phyloP scores from a whole-genome alignment of 768 basidiomycete species.

The Lactarius indigo region DNA sequence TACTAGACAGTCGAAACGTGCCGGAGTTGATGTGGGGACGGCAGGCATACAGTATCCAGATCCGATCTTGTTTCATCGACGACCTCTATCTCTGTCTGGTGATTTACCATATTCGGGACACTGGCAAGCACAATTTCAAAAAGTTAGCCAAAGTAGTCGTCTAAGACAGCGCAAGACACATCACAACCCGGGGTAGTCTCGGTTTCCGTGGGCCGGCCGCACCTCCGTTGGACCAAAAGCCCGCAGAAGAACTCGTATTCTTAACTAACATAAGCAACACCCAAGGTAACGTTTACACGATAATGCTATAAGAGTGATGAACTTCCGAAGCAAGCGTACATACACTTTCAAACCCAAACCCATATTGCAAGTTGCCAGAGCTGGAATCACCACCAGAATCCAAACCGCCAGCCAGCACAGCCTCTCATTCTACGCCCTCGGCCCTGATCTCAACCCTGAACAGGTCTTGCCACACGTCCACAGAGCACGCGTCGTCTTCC shows the following conservation, averaged over 20 bases:
- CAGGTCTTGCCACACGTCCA: slow-evolving; percentile 18
- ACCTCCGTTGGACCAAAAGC: too few species aligned
- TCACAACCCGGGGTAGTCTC: too few species aligned
- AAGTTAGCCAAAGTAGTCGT: too few species aligned
- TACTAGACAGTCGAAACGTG: too few species aligned
- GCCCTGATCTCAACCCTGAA: slow-evolving; percentile 13
- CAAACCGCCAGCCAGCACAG: not conserved
- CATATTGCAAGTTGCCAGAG: not conserved
- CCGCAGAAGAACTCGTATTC: not conserved
- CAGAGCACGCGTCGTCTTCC: slow-evolving; percentile 5
- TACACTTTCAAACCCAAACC: not conserved
- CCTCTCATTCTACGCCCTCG: not conserved
- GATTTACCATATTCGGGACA: too few species aligned
- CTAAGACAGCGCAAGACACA: too few species aligned
- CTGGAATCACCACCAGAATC: not conserved
- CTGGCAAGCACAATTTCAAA: too few species aligned
- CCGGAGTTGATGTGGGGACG: too few species aligned
- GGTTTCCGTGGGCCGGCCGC: too few species aligned
- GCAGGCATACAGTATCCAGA: too few species aligned
- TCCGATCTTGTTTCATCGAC: too few species aligned
- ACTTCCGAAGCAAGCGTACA: slow-evolving; percentile 6
- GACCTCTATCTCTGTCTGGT: too few species aligned
- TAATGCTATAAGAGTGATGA: not conserved
- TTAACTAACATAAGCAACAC: slow-evolving; percentile 5
- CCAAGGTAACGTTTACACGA: not conserved